phyloP scores from a whole-genome alignment of 192 early-diverging fungal genomes.

The Gryganskiella cystojenkinii region DNA sequence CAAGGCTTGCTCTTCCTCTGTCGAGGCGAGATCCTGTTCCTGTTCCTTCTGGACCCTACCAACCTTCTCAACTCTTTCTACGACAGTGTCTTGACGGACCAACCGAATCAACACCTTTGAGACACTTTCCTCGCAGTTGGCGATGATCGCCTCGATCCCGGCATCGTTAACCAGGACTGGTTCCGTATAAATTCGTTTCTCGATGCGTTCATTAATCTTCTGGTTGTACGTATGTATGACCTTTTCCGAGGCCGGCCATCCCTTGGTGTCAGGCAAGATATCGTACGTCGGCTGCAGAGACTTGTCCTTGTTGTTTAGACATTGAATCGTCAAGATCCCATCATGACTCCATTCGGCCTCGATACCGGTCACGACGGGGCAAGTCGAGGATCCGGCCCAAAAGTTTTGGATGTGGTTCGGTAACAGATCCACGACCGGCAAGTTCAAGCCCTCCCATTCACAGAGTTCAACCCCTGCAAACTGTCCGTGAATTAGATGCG shows the following conservation, averaged over 20 bases:
- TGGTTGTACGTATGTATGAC: slow-evolving; percentile 56
- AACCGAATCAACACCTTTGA: slow-evolving; percentile 40
- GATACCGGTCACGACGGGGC: slow-evolving; percentile 36
- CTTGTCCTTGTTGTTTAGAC: slow-evolving; percentile 26
- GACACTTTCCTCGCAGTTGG: slow-evolving; percentile 55
- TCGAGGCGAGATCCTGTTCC: neutral
- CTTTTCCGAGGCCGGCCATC: slow-evolving; percentile 61
- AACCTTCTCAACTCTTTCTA: slow-evolving; percentile 22
- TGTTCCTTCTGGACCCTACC: slow-evolving; percentile 11
- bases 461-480: slow-evolving; percentile 48
- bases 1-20: slow-evolving; percentile 10
- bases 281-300: slow-evolving; percentile 37
- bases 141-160: slow-evolving; percentile 55
- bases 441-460: slow-evolving; percentile 59
- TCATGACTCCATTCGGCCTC: slow-evolving; percentile 50
- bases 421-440: slow-evolving; percentile 62
- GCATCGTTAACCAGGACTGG: slow-evolving; percentile 36
- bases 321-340: slow-evolving; percentile 53
- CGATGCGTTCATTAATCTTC: slow-evolving; percentile 41
- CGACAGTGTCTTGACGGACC: slow-evolving; percentile 18
- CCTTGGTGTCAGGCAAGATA: slow-evolving; percentile 61
- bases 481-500: slow-evolving; percentile 22
- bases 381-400: slow-evolving; percentile 61
- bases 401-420: slow-evolving; percentile 67
- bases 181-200: slow-evolving; percentile 26